Evolutionary conservation across 345 rosid species (phyloP).

Genomic region (Citrus cavaleriei): DNA sequence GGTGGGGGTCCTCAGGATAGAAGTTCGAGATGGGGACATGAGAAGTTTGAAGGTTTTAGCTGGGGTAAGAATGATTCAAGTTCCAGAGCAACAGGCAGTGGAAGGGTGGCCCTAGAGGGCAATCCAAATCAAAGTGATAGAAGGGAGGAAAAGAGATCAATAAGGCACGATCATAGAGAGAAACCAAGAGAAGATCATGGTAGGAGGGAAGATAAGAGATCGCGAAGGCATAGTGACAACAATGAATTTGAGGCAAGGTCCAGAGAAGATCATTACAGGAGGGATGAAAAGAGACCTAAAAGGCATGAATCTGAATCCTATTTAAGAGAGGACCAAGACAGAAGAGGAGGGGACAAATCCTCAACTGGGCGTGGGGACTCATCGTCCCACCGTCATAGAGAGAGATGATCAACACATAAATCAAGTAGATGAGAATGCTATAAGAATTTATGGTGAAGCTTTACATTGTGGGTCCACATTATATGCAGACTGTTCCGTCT

Average conservation of each 20-base stretch:
- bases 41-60: slow-evolving; percentile 46
- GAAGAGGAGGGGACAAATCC: slow-evolving; percentile 13
- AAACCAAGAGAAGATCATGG: slow-evolving; percentile 37
- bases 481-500: not conserved
- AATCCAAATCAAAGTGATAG: slow-evolving; percentile 21
- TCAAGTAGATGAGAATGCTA: slow-evolving; percentile 18
- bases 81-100: slow-evolving; percentile 25
- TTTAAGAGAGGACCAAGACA: slow-evolving; percentile 29
- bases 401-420: slow-evolving; percentile 23
- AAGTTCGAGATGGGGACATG: slow-evolving; percentile 64
- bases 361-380: slow-evolving; percentile 21
- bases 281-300: slow-evolving; percentile 28
- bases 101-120: slow-evolving; percentile 16
- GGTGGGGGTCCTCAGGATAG: slow-evolving; percentile 82
- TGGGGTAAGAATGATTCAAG: slow-evolving; percentile 18
- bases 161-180: slow-evolving; percentile 19
- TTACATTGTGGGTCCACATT: not conserved
- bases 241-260: slow-evolving; percentile 22
- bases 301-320: slow-evolving; percentile 35
- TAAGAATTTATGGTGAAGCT: not conserved
- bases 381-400: slow-evolving; percentile 26
- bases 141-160: slow-evolving; percentile 32
- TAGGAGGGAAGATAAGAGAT: slow-evolving; percentile 34
- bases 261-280: slow-evolving; percentile 28
- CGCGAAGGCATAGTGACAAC: slow-evolving; percentile 25